Evolutionary conservation across 2,329 filamentous ascomycete species (phyloP), one percentile per base, ranked within the genome.

Genomic region (Nigrograna mackinnonii): DNA sequence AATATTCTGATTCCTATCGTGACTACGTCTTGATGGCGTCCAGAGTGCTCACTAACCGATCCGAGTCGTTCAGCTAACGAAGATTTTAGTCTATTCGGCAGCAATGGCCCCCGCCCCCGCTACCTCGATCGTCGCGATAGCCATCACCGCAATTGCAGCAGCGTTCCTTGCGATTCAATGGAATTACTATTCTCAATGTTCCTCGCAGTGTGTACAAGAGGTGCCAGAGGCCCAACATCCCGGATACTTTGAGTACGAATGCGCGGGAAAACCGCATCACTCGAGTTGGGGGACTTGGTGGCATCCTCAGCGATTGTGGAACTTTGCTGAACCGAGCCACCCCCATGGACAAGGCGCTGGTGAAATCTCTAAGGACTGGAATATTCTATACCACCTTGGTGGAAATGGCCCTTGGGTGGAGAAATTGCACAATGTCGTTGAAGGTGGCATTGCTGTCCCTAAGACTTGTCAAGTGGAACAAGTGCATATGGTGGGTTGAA

Each of bases 371-470:
- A 54, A 56, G 18, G 65, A 64, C 43, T 79, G 77, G 76, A 74
- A 78, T 50, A 61, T 79, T 19, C 57, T 78, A 21, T 72, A 79
- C 48, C 76, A 82, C 52, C 62, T 80, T 4, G 78, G 79, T 4
- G 78, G 79, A 3, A 77, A 78, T 55, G 74, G 78, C 0, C 79
- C 78, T 2, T 82, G 78, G 78, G 70, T 80, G 26, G 72, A 77
- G 37, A 79, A 78, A 49, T 48, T 64, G 2, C 60, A 69, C 30
- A 70, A 72, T 26, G 55, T 71, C 2, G 58, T 72, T 12, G 64
- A 66, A 11, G 64, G 63, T 6, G 71, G 70, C 4, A 66, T 77
- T 35, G 66, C 62, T 1, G 57, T 72, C 4, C 79, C 79, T 0
- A 57, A 69, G 5, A 71, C 71, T 3, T 83, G 79, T 52, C 55